Base-by-base conservation (phyloP, 495 filamentous ascomycete species). In the Melanomma pulvis-pyrius region DNA sequence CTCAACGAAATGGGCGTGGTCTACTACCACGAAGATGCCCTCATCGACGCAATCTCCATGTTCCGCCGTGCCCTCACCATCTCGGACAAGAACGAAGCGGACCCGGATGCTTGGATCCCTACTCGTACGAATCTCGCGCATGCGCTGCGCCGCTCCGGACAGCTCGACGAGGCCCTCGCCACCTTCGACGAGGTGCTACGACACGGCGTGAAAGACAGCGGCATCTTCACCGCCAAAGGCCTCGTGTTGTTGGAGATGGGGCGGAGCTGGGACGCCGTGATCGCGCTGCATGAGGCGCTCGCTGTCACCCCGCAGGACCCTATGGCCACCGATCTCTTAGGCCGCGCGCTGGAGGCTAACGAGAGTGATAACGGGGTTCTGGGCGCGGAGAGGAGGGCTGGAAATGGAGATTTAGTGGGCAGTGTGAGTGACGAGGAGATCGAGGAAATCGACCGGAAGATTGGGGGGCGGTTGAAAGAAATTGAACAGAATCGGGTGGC, bases 1-100 rank as follows among this genome's bases (percentile, higher is more conserved):
- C 82, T 99, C 21, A 98, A 99, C 75, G 94, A 99, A 76, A 86
- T 97, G 72, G 94, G 93, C 26, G 90, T 98, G 7, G 92, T 97
- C 0, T 86, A 90, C 48, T 99, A 97, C 75, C 92, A 98, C 73
- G 91, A 97, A 73, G 89, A 93, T 68, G 83, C 89, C 44, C 83
- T 92, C 15, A 78, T 86, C 30, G 86, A 88, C 15, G 89, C 94
- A 5, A 83, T 89, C 13, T 79, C 82, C 7, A 78, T 92, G 52
- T 98, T 99, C 77, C 78, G 77, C 1, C 84, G 85, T 68, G 90
- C 93, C 0, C 82, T 99, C 24, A 75, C 77, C 26, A 82, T 97
- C 59, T 92, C 93, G 1, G 83, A 86, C 0, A 88, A 92, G 22
- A 92, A 94, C 51, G 86, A 90, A 61, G 87, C 88, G 59, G 92